These are phyloP conservation scores for Penicillium crustosum DNA, from an alignment of 2,329 filamentous ascomycete genomes.

Conservation along the genomic window DNA sequence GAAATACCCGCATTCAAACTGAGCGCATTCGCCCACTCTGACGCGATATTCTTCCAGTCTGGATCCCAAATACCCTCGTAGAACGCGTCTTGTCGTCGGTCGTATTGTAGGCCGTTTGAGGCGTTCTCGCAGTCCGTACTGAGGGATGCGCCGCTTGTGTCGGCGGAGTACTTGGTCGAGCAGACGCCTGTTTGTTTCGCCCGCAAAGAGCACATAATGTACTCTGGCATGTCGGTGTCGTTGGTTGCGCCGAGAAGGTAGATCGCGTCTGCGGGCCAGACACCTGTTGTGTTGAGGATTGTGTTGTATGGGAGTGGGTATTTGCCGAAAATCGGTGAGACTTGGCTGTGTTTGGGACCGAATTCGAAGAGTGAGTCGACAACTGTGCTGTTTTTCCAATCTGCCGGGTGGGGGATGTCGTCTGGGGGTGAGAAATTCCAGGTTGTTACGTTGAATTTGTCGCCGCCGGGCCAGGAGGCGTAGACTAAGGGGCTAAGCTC, in stretches of 20 bases:
- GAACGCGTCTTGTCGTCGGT: conserved; percentile 41
- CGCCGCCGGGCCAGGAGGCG: conserved; percentile 54
- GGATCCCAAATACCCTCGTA: conserved; percentile 34
- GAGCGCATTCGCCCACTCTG: conserved; percentile 56
- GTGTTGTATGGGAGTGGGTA: conserved; percentile 66
- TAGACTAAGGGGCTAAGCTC: conserved; percentile 68
- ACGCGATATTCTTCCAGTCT: conserved; percentile 59
- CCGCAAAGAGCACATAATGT: conserved; percentile 67
- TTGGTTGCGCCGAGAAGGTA: conserved; percentile 63
- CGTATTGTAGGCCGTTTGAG: conserved; percentile 57
- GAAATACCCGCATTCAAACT: conserved; percentile 57
- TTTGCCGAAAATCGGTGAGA: conserved; percentile 56
- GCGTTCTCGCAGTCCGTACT: conserved; percentile 62
- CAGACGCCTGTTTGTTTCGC: conserved; percentile 65
- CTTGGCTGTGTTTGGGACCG: conserved; percentile 53
- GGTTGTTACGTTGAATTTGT: conserved; percentile 29
- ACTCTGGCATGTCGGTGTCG: conserved; percentile 42
- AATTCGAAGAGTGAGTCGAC: conserved; percentile 72
- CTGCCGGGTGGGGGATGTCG: conserved; percentile 40
- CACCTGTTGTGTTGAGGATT: conserved; percentile 55
- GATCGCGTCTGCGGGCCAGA: conserved; percentile 53
- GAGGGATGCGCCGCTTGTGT: conserved; percentile 59
- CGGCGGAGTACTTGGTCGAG: conserved; percentile 58
- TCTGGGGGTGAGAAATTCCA: conserved; percentile 30
- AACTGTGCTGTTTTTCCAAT: conserved; percentile 56